These are phyloP conservation scores for Chlorella variabilis DNA, from an alignment of 163 green algal species.

Conservation along the genomic window DNA sequence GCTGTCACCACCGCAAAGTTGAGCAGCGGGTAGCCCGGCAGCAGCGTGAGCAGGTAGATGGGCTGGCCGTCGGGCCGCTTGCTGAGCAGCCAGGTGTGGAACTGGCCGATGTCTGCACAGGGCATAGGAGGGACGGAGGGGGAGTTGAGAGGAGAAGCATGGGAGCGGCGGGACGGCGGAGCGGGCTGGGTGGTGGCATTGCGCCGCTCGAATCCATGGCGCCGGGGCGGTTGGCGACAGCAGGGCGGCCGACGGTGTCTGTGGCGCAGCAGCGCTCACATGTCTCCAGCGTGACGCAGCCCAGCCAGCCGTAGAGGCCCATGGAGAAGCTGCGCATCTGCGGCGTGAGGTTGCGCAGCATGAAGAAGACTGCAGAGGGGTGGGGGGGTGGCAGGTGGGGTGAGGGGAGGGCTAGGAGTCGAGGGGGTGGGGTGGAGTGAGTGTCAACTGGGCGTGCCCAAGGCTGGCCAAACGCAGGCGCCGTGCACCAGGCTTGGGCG, in stretches of 20 bases:
- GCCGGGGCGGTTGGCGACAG: too few relatives aligned
- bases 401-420: neutral
- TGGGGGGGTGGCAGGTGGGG: neutral
- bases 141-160: neutral
- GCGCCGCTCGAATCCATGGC: too few relatives aligned
- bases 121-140: neutral
- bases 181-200: too few relatives aligned
- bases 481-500: too few relatives aligned
- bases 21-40: conserved; percentile 82
- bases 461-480: too few relatives aligned
- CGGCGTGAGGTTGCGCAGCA: conserved; percentile 90
- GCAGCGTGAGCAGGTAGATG: conserved; percentile 84
- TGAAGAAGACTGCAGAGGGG: conserved; percentile 39
- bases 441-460: too few relatives aligned
- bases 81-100: conserved; percentile 95
- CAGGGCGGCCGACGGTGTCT: too few relatives aligned
- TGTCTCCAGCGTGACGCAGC: conserved; percentile 97
- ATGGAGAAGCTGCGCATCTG: conserved; percentile 71
- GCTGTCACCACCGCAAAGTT: conserved; percentile 83
- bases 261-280: too few relatives aligned
- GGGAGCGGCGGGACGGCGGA: too few relatives aligned
- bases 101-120: conserved; percentile 81
- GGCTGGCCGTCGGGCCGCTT: conserved; percentile 88
- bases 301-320: conserved; percentile 90
- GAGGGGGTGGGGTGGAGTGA: neutral